A percentile compares a stretch with the other conserved stretches of the same genome.
Conservation (phyloP, 2,329 filamentous ascomycete genomes). For the Alternaria novae-zelandiae region DNA sequence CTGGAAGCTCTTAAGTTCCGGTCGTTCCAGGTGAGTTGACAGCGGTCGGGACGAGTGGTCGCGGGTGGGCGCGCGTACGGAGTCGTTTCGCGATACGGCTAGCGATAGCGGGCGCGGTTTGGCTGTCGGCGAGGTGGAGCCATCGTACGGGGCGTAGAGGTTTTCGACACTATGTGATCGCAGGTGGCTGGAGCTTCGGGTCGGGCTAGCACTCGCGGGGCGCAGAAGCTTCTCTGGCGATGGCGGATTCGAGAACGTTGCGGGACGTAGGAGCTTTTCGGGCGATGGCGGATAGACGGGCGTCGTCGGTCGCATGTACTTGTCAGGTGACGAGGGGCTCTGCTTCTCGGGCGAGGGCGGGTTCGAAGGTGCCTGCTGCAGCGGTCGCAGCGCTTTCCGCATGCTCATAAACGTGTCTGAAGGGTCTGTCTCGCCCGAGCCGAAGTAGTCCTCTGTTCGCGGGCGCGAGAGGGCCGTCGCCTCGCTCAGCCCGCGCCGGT, state of each 20-base stretch:
- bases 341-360: conserved; percentile 32
- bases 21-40: conserved; percentile 44
- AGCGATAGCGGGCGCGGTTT: conserved; percentile 54
- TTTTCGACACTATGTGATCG: conserved; percentile 53
- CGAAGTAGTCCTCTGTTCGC: conserved; percentile 56
- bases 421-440: conserved; percentile 54
- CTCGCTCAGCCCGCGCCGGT: conserved; percentile 80
- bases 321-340: conserved; percentile 8
- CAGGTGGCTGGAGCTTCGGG: conserved; percentile 32
- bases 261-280: conserved; percentile 33
- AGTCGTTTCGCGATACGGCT: conserved; percentile 48
- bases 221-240: conserved; percentile 34
- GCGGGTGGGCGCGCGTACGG: conserved; percentile 45
- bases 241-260: conserved; percentile 10
- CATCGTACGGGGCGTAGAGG: conserved; percentile 54
- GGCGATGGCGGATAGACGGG: conserved; percentile 7
- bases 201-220: conserved; percentile 17
- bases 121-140: conserved; percentile 46
- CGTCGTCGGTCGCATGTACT: conserved; percentile 2
- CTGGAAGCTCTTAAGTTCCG: conserved; percentile 79
- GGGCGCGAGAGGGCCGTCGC: conserved; percentile 62
- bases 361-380: conserved; percentile 41
- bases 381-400: conserved; percentile 75
- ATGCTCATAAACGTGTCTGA: conserved; percentile 73
- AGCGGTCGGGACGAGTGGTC: conserved; percentile 41